A percentile compares a stretch with the other conserved stretches of the same genome.
Conservation (phyloP, 2,329 filamentous ascomycete species). For the Sarocladium brachiariae region DNA sequence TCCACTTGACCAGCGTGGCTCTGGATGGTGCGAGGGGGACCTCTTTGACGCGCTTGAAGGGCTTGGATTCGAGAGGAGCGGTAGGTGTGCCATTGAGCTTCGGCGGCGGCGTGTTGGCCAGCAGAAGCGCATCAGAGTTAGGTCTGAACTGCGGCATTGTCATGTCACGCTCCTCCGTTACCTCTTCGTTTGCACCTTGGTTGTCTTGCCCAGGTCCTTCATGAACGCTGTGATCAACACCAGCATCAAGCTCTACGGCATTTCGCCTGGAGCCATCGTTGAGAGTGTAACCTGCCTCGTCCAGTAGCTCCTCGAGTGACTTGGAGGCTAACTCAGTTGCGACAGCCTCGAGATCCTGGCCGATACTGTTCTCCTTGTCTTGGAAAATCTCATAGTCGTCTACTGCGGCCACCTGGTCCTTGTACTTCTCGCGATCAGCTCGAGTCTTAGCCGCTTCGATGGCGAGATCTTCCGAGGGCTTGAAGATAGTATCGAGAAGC, state of each 20-base stretch:
- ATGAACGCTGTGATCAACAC: background rate
- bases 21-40: constrained; percentile 17
- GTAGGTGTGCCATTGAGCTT: background rate
- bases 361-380: constrained; percentile 20
- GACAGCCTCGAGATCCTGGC: background rate
- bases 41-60: background rate
- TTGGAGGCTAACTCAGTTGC: constrained; percentile 19
- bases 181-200: constrained; percentile 12
- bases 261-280: constrained; percentile 10
- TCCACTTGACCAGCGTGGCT: constrained; percentile 39
- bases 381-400: constrained; percentile 9
- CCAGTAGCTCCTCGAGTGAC: constrained; percentile 25
- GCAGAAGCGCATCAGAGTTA: constrained; percentile 29
- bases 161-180: constrained; percentile 40
- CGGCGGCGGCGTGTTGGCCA: background rate
- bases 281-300: constrained; percentile 1
- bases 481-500: constrained; percentile 80
- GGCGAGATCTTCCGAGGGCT: constrained; percentile 68
- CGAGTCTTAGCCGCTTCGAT: constrained; percentile 60
- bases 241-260: background rate
- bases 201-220: background rate
- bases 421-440: constrained; percentile 51
- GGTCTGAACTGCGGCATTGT: constrained; percentile 65
- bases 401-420: constrained; percentile 32
- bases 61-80: background rate